Percentiles rank a stretch among this genome's conserved stretches.
Conservation (phyloP, 441 rosid genomes). For the Biscutella laevigata region DNA sequence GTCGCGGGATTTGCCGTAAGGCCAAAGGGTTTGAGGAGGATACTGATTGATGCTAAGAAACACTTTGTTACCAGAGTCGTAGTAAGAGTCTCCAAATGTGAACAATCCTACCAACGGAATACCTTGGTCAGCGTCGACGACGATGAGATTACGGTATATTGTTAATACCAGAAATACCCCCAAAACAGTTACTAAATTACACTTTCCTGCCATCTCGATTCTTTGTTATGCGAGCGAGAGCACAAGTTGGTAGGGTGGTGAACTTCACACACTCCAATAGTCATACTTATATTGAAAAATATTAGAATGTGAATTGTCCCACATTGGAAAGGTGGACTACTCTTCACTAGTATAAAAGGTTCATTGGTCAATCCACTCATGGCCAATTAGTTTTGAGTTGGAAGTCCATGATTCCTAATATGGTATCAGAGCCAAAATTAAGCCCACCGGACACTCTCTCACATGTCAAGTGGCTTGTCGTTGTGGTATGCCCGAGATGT, state of each 20-base stretch:
- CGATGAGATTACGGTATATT: background rate
- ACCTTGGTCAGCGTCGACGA: background rate
- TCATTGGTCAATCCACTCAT: too few relatives aligned
- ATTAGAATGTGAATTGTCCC: too few relatives aligned
- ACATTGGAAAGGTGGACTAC: too few relatives aligned
- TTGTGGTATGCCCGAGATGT: too few relatives aligned
- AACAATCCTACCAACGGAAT: background rate
- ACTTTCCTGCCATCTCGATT: background rate
- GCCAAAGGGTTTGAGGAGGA: background rate
- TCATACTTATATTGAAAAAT: slow-evolving; percentile 1
- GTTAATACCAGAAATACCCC: background rate
- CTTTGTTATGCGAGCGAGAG: background rate
- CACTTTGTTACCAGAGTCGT: slow-evolving; percentile 14
- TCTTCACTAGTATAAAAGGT: too few relatives aligned
- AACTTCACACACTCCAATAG: background rate
- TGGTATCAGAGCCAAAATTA: too few relatives aligned
- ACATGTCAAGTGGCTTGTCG: too few relatives aligned
- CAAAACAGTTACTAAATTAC: background rate
- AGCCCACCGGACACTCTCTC: too few relatives aligned
- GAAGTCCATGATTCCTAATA: too few relatives aligned
- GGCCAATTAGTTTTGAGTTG: too few relatives aligned
- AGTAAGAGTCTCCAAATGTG: slow-evolving; percentile 16
- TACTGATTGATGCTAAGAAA: background rate
- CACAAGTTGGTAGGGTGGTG: background rate
- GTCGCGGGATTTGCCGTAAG: slow-evolving; percentile 22